A percentile compares a stretch with the other conserved stretches of the same genome.
These are phyloP conservation scores for Phaseolus coccineus DNA, from an alignment of 331 rosid species.

Conservation along the genomic window DNA sequence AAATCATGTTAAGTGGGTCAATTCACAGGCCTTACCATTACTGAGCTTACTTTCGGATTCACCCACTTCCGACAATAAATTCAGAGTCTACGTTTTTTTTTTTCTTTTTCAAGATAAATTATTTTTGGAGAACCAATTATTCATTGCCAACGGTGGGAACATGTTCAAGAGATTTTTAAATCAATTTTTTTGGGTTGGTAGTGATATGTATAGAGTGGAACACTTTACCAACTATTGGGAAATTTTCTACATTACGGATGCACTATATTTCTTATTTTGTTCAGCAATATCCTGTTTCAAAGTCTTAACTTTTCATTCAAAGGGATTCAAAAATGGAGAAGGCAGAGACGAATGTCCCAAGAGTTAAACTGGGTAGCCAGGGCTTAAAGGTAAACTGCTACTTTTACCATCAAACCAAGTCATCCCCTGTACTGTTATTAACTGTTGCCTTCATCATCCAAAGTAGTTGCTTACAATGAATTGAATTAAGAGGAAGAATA, in stretches of 20 bases:
- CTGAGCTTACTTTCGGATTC: too few relatives aligned
- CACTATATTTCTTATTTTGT: too few relatives aligned
- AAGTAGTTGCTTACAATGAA: constrained; percentile 1
- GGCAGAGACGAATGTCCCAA: constrained; percentile 46
- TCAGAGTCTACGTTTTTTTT: too few relatives aligned
- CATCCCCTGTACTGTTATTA: not conserved
- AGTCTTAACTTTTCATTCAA: constrained; percentile 14
- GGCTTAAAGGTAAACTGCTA: constrained; percentile 62
- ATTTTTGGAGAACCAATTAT: too few relatives aligned
- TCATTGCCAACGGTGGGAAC: too few relatives aligned
- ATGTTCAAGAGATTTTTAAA: too few relatives aligned
- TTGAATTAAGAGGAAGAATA: not conserved
- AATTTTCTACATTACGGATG: not conserved
- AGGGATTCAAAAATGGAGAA: constrained; percentile 46
- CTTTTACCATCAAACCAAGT: not conserved
- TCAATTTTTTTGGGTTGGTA: not conserved
- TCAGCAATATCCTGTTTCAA: not conserved
- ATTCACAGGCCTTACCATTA: too few relatives aligned
- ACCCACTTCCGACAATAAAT: too few relatives aligned
- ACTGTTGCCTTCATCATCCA: not conserved
- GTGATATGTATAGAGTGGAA: not conserved
- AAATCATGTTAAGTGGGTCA: too few relatives aligned
- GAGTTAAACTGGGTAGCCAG: constrained; percentile 67
- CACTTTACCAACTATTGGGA: not conserved
- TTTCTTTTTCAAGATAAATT: too few relatives aligned